Evolutionary conservation across 768 basidiomycete species (phyloP), one percentile per base, ranked within the genome.

Genomic region (Auriculariales sp.): DNA sequence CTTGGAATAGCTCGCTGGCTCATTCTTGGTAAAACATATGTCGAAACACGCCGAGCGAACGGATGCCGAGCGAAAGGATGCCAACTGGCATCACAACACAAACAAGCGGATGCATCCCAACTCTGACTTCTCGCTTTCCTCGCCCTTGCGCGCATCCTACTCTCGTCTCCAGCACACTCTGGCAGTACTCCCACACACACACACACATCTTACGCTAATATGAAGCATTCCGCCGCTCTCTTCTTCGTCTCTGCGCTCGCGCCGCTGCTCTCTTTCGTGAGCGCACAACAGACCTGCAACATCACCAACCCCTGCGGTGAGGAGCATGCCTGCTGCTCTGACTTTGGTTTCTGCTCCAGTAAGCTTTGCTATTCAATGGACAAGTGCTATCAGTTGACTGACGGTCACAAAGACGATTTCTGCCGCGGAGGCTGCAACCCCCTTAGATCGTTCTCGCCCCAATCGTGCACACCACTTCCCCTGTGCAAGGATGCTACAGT

Each of bases 381-480:
- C 4, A 10, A 22, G 7, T 9, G 30, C 31, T 33, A 32, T 39
- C 25, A 22, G 28, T 29, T 27, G 47, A 48, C 56, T 60, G 49
- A 59, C 19, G 19, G 32, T 17, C 56, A 2, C 29, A 19, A 22
- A 27, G 33, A 33, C 34, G 47, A 86, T 79, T 90, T 79, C 62
- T 90, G 88, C 60, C 68, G 88, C 29, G 85, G 84, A 44, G 89
- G 89, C n/a, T 92, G 89, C 67, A 78, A 91, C 58, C 86, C 89
- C 17, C 69, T 87, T 28, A 64, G 69, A 35, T 91, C 88, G 4
- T 57, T 78, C 57, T 61, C 72, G 3, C 63, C 82, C 32, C 64
- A 66, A 51, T 86, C 87, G 0, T 92, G 86, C 66, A 63, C 59
- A 45, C 84, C 86, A 1, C 73, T 71, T 39, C 88, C 89, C 0